Base-by-base conservation (phyloP, 208 protist species). In the Porcisia hertigi region DNA sequence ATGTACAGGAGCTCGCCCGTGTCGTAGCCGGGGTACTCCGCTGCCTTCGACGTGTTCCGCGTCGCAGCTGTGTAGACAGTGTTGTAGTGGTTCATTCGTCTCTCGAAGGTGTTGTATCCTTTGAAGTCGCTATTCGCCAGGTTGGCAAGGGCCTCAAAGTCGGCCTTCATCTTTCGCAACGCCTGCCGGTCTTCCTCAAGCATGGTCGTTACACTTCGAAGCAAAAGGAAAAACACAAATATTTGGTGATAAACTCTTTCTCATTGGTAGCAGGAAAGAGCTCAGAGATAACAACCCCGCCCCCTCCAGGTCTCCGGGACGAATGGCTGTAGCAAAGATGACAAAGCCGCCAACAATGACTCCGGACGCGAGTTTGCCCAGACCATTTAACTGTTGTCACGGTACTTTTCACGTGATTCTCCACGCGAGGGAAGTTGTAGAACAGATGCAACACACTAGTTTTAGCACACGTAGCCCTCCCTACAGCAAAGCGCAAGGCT, bases 41-140 rank as follows among this genome's bases (percentile, higher is more conserved):
- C 79, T 8, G 80, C 74, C 41, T 85, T 87, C 34, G 79, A 84
- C 39, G 86, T 87, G 34, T 88, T 92, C 14, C 90, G 90, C 55
- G 91, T 96, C 18, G 90, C 91, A 6, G 86, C 88, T 0, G 77
- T 95, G 79, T 95, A 97, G 2, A 97, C 94, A 0, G 91, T 95
- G 69, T 80, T 88, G 70, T 96, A 97, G 76, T 96, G 89, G 63
- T 92, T 92, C 90, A 97, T 97, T 14, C 84, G 84, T 25, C 78
- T 76, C 70, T 84, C 84, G 72, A 87, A 92, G 54, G 81, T 88
- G 54, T 80, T 88, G 76, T 88, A 86, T 47, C 76, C 73, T 73
- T 89, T 89, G 59, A 93, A 93, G 62, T 92, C 88, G 58, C 83
- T 88, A 52, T 94, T 86, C 8, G 81, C 81, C 34, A 91, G 70